phyloP scores from a whole-genome alignment of 805 yeast genomes.

The Debaryomyces prosopidis region DNA sequence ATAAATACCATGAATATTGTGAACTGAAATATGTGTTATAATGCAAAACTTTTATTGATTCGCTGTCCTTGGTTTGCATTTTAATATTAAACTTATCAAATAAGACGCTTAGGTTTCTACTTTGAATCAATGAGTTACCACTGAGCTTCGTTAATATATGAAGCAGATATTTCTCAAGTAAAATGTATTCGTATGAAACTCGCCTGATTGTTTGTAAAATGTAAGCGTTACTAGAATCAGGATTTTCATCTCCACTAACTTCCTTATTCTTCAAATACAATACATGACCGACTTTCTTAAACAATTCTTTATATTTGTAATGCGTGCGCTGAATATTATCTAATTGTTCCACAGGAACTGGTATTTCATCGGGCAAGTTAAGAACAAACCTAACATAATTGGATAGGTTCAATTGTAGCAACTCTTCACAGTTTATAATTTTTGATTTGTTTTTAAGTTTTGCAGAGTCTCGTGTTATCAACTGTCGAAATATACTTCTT shows the following conservation, averaged over 20 bases:
- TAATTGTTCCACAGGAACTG: constrained; percentile 12
- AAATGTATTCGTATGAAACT: constrained; percentile 37
- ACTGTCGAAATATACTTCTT: constrained; percentile 25
- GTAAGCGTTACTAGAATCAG: constrained; percentile 13
- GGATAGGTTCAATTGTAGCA: constrained; percentile 38
- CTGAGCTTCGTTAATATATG: constrained; percentile 36
- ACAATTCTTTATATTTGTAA: constrained; percentile 26
- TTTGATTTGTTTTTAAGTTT: constrained; percentile 8
- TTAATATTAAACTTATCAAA: constrained; percentile 21
- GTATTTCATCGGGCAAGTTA: constrained; percentile 25
- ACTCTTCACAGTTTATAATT: constrained; percentile 28
- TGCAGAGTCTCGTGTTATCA: constrained; percentile 16
- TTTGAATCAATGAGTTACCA: constrained; percentile 31
- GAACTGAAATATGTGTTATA: constrained; percentile 34
- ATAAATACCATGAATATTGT: constrained; percentile 39
- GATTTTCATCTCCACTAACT: constrained; percentile 13
- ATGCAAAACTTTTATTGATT: constrained; percentile 31
- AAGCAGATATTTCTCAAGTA: constrained; percentile 39
- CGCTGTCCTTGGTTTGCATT: constrained; percentile 11
- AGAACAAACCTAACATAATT: constrained; percentile 37
- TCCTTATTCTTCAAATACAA: constrained; percentile 23
- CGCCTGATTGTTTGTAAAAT: constrained; percentile 34
- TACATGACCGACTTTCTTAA: constrained; percentile 25
- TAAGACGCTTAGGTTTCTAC: constrained; percentile 20
- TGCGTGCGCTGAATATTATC: constrained; percentile 24